Evolutionary conservation across 2,329 filamentous ascomycete genomes (phyloP).

Genomic region (Fusarium oligoseptatum): DNA sequence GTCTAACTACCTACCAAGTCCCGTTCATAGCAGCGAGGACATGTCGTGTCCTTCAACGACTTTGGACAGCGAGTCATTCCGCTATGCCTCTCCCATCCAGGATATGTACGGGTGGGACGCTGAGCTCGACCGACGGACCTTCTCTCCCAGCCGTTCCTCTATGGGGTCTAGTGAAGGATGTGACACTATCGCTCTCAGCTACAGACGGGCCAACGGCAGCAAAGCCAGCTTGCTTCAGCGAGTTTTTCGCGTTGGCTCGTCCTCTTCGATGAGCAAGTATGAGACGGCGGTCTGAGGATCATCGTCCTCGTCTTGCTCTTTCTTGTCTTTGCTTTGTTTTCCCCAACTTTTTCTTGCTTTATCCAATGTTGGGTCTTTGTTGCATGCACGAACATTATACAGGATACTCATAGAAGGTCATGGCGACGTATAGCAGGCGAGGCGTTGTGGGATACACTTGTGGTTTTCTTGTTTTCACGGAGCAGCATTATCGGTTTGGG

Average conservation of each 20-base stretch:
- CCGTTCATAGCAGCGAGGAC: slow-evolving; percentile 38
- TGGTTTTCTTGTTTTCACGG: slow-evolving; percentile 4
- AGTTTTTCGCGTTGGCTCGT: slow-evolving; percentile 43
- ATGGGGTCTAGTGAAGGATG: slow-evolving; percentile 24
- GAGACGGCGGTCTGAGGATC: slow-evolving; percentile 21
- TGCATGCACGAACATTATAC: slow-evolving; percentile 37
- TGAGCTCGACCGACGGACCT: slow-evolving; percentile 49
- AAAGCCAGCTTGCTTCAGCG: slow-evolving; percentile 43
- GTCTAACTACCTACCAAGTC: slow-evolving; percentile 56
- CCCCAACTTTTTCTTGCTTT: slow-evolving; percentile 16
- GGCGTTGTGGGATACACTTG: slow-evolving; percentile 36
- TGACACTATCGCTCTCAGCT: slow-evolving; percentile 37
- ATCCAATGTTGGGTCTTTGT: slow-evolving; percentile 10
- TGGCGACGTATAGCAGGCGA: slow-evolving; percentile 37
- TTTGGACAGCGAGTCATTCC: slow-evolving; percentile 27
- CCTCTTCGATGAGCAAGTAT: slow-evolving; percentile 32
- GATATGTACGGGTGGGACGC: slow-evolving; percentile 70
- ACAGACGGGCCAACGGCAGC: slow-evolving; percentile 44
- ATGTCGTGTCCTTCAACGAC: slow-evolving; percentile 22
- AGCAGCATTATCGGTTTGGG: slow-evolving; percentile 25
- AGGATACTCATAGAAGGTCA: slow-evolving; percentile 28
- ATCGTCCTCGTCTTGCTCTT: neutral
- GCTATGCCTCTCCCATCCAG: slow-evolving; percentile 30
- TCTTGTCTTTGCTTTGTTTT: neutral
- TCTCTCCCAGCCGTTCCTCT: slow-evolving; percentile 18